Percentiles rank a stretch among this genome's conserved stretches.
Evolutionary conservation across 2,329 filamentous ascomycete genomes (phyloP).

Genomic region (Onygenales sp.): DNA sequence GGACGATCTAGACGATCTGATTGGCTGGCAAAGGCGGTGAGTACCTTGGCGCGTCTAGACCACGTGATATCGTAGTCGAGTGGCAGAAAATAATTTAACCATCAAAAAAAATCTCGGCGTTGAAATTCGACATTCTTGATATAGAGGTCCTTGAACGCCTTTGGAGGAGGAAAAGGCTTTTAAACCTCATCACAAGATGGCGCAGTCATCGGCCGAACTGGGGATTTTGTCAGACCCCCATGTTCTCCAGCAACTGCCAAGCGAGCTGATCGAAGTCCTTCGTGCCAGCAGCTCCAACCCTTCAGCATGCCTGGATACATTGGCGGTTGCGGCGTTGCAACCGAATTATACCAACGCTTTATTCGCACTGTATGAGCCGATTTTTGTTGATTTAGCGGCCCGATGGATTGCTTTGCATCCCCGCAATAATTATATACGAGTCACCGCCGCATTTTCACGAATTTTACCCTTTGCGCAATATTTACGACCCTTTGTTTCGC

Average conservation of each 20-base stretch:
- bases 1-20: neutral
- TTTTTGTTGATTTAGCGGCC: constrained; percentile 75
- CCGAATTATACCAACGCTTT: constrained; percentile 45
- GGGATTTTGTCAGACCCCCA: constrained; percentile 46
- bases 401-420: constrained; percentile 52
- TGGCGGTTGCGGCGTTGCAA: constrained; percentile 61
- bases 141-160: constrained; percentile 16
- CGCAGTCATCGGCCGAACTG: constrained; percentile 30
- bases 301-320: constrained; percentile 58
- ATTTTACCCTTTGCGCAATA: constrained; percentile 75
- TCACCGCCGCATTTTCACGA: constrained; percentile 66
- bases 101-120: constrained; percentile 3
- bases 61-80: constrained; percentile 12
- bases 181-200: constrained; percentile 23
- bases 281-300: constrained; percentile 50
- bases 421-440: constrained; percentile 24
- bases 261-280: constrained; percentile 60
- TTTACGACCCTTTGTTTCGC: constrained; percentile 58
- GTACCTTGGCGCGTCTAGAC: neutral
- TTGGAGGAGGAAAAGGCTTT: constrained; percentile 1
- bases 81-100: constrained; percentile 21
- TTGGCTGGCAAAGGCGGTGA: constrained; percentile 5
- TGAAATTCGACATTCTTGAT: constrained; percentile 5
- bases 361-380: constrained; percentile 62
- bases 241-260: constrained; percentile 52